These are phyloP conservation scores for Neurospora sp. DNA, from an alignment of 495 filamentous ascomycete species.

Conservation along the genomic window DNA sequence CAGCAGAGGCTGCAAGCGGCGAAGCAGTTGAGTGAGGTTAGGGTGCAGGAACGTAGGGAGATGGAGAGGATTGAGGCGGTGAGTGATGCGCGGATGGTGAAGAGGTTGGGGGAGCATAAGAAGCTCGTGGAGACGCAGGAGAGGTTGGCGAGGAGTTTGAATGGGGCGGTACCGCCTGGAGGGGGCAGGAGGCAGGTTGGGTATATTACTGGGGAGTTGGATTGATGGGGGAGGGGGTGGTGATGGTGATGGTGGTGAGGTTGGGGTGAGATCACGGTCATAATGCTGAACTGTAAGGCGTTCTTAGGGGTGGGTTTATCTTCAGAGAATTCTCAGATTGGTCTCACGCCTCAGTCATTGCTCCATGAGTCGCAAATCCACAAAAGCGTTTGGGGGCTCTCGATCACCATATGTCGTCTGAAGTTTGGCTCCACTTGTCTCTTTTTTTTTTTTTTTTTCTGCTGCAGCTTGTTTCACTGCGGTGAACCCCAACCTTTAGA, in stretches of 20 bases:
- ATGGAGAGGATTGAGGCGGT: slow-evolving; percentile 28
- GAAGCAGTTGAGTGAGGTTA: slow-evolving; percentile 29
- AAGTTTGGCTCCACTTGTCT: no score
- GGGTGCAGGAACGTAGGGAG: slow-evolving; percentile 32
- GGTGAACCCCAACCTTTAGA: no score
- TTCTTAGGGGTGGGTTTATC: no score
- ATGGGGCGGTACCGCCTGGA: slow-evolving; percentile 11
- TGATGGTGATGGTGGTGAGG: not conserved
- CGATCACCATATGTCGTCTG: no score
- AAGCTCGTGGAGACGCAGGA: slow-evolving; percentile 36
- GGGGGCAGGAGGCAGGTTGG: slow-evolving; percentile 31
- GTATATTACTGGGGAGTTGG: slow-evolving; percentile 31
- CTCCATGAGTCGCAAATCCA: no score
- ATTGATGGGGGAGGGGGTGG: slow-evolving; percentile 2
- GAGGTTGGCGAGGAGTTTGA: slow-evolving; percentile 27
- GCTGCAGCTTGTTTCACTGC: no score
- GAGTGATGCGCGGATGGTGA: slow-evolving; percentile 24
- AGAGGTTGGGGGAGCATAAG: slow-evolving; percentile 32
- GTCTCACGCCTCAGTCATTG: no score
- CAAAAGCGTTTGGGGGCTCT: no score
- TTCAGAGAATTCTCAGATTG: no score
- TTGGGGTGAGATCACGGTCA: no score
- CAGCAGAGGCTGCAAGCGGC: slow-evolving; percentile 27
- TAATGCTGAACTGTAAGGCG: no score
- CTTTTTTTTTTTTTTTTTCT: no score